Evolutionary conservation across 179 eudicot species (phyloP).

Genomic region (Beta lomatogona): DNA sequence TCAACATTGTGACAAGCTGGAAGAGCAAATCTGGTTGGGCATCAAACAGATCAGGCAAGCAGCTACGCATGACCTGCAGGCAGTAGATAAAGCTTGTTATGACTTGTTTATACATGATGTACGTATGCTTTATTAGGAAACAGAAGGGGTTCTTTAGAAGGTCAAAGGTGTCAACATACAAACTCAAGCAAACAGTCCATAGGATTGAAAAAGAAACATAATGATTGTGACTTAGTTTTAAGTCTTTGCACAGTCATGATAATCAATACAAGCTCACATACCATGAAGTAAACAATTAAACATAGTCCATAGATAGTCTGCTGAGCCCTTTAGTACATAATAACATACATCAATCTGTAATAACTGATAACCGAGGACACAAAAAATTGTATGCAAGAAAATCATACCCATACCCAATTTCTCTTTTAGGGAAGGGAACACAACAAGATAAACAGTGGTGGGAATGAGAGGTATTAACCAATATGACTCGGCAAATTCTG

Average conservation of each 20-base stretch:
- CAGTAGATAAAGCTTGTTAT: slow-evolving; percentile 14
- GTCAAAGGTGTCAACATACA: background rate
- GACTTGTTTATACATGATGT: background rate
- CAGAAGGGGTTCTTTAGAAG: background rate
- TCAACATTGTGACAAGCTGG: slow-evolving; percentile 98
- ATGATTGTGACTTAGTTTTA: background rate
- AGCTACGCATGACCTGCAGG: slow-evolving; percentile 82
- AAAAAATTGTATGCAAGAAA: background rate
- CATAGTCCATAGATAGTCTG: background rate
- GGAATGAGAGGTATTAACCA: background rate
- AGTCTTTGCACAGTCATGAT: background rate
- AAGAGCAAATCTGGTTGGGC: slow-evolving; percentile 94
- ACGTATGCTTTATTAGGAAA: background rate
- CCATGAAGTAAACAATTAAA: background rate
- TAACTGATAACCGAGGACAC: background rate
- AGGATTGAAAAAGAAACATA: background rate
- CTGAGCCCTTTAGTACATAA: background rate
- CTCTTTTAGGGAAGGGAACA: background rate
- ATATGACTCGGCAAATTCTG: background rate
- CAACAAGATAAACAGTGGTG: background rate
- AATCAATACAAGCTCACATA: background rate
- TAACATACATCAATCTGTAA: background rate
- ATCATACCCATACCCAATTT: background rate
- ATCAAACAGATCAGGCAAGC: slow-evolving; percentile 96
- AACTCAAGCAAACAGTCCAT: background rate